Evolutionary conservation across 805 yeast species (phyloP).

Genomic region (Starmera caribaea): DNA sequence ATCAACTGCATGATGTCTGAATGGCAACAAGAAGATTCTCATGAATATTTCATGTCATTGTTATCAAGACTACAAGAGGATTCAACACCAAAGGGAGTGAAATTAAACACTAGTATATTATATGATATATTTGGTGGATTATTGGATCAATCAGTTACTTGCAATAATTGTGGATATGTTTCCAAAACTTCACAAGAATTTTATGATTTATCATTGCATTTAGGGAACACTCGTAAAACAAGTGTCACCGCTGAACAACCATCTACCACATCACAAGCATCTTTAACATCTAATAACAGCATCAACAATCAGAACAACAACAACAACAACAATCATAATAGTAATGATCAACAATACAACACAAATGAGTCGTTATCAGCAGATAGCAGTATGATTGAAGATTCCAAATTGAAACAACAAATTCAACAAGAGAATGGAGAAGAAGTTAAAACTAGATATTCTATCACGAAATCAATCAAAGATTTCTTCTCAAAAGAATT

Average conservation of each 20-base stretch:
- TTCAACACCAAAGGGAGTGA: slow-evolving; percentile 81
- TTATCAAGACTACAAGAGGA: slow-evolving; percentile 87
- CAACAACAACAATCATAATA: neutral
- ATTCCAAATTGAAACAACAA: neutral
- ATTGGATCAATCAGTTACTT: slow-evolving; percentile 74
- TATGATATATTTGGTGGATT: slow-evolving; percentile 94
- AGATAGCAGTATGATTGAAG: neutral
- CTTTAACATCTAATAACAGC: too few species aligned
- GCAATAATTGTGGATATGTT: slow-evolving; percentile 72
- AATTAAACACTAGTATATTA: slow-evolving; percentile 69
- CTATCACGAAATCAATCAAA: slow-evolving; percentile 63
- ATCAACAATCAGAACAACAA: neutral
- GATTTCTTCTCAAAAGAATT: slow-evolving; percentile 82
- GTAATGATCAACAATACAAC: neutral
- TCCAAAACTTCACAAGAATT: slow-evolving; percentile 89
- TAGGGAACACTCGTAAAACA: slow-evolving; percentile 24
- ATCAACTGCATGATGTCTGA: slow-evolving; percentile 94
- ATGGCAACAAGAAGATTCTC: slow-evolving; percentile 98
- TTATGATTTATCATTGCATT: slow-evolving; percentile 80
- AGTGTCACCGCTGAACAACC: slow-evolving; percentile 3
- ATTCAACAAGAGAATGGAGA: slow-evolving; percentile 5
- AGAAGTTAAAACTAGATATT: slow-evolving; percentile 31
- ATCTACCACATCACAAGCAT: too few species aligned
- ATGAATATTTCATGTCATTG: slow-evolving; percentile 91
- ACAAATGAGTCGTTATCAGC: neutral